Evolutionary conservation across 306 rosid genomes (phyloP), one percentile per base, ranked within the genome.

Genomic region (Vigna hirtella): DNA sequence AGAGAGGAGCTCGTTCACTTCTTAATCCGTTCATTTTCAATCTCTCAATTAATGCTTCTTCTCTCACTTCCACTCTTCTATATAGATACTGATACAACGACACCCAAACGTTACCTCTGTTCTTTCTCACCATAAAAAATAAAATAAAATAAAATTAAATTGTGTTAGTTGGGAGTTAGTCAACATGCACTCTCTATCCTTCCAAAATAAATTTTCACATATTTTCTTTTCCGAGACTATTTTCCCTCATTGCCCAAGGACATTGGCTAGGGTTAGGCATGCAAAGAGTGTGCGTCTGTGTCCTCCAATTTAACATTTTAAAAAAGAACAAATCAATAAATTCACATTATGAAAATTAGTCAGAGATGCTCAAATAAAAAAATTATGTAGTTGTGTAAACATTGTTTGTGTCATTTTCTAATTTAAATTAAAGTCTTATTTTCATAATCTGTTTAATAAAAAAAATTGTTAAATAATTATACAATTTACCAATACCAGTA

Each of bases 1-100:
- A 63, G 43, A 86, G 89, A 73, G 89, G 87, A 12, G 85, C 56
- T 77, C 83, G 74, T 61, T 86, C 85, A 63, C 76, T 47, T 83
- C 87, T 47, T 1, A 32, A 12, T 0, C 74, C 81, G 63, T 61
- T 76, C 89, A 86, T 86, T 61, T 72, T 70, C 20, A 42, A 51
- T 14, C 59, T 61, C 56, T 16, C 52, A 26, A 51, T 1, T 0
- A 62, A 12, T 28, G 36, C 4, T 52, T 26, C 6, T 52, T 26
- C 20, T 74, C 17, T 13, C 53, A 9, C 56, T 20, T 55, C 17
- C 47, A n/a, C 38, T 14, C 72, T 12, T 14, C 66, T 32, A 15
- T 12, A 59, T 30, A 72, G 47, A 15, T 26, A 28, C 14, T 26
- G 13, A 43, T 2, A 42, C 47, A 42, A 9, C 63, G 8, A 32